phyloP scores from a whole-genome alignment of 805 yeast genomes.

The Torulaspora franciscae region DNA sequence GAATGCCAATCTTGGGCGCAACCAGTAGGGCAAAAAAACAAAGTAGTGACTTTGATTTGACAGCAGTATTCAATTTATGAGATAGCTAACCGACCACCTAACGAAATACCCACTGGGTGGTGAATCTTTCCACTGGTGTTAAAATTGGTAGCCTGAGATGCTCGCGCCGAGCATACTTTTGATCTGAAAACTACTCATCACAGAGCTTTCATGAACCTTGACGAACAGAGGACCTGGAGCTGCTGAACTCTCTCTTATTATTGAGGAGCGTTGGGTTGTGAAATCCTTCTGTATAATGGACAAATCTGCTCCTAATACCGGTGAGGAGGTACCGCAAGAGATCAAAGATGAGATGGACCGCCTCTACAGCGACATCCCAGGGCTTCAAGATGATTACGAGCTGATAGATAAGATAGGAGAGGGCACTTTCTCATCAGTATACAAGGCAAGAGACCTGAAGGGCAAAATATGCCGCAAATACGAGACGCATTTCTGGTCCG shows the following conservation, averaged over 20 bases:
- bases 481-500: slow-evolving; percentile 32
- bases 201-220: no score
- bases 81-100: no score
- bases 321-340: slow-evolving; percentile 47
- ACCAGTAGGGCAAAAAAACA: no score
- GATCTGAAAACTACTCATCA: not conserved
- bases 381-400: slow-evolving; percentile 37
- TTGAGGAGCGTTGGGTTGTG: slow-evolving; percentile 29
- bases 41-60: no score
- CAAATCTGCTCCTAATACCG: not conserved
- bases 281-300: slow-evolving; percentile 34
- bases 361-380: slow-evolving; percentile 51
- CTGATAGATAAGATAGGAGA: slow-evolving; percentile 53
- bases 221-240: no score
- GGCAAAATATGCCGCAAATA: slow-evolving; percentile 31
- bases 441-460: slow-evolving; percentile 38
- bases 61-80: no score
- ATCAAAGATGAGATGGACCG: slow-evolving; percentile 54
- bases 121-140: no score
- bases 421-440: slow-evolving; percentile 89
- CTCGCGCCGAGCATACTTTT: slow-evolving; percentile 5
- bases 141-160: not conserved
- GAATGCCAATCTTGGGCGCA: no score
- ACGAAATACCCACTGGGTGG: no score
- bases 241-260: no score